phyloP scores from a whole-genome alignment of 2,329 filamentous ascomycete species.

The Ceratocystiopsis sp. region DNA sequence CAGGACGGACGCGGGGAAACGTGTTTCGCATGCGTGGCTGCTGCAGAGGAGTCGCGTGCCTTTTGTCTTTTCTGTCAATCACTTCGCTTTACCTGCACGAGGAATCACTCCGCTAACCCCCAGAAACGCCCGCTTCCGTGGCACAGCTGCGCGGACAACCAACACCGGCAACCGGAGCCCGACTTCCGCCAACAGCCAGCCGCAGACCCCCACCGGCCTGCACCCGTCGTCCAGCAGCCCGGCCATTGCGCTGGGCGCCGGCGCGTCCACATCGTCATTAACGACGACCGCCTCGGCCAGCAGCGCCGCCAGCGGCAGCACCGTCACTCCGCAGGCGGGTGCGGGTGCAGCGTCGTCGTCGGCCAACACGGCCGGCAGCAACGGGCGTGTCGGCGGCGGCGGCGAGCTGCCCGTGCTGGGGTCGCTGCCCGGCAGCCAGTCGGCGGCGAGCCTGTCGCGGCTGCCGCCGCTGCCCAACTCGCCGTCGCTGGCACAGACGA shows the following conservation, averaged over 20 bases:
- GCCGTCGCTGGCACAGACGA: conserved; percentile 46
- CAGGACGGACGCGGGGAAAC: no score
- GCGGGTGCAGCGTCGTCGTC: no score
- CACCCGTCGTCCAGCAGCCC: conserved; percentile 1
- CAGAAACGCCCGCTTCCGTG: conserved; percentile 9
- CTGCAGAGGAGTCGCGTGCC: no score
- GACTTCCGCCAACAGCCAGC: conserved; percentile 6
- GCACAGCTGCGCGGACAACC: conserved; percentile 2
- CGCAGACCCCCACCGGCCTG: conserved; percentile 22
- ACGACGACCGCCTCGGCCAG: not conserved
- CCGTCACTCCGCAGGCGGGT: no score
- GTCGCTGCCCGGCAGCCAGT: conserved; percentile 34
- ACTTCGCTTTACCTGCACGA: not conserved
- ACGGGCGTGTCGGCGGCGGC: not conserved
- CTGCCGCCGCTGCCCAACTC: conserved; percentile 46
- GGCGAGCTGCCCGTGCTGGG: conserved; percentile 16
- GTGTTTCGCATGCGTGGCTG: conserved; percentile 2
- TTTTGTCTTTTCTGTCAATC: not conserved
- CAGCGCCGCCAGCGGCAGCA: not conserved
- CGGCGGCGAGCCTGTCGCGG: conserved; percentile 34
- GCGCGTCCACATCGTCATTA: no score
- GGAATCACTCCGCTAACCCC: not conserved
- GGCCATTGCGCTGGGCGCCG: no score
- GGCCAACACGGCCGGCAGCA: not conserved
- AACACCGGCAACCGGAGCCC: conserved; percentile 6